Evolutionary conservation across 2,329 filamentous ascomycete genomes (phyloP).

Genomic region (Diaporthe aspalathi): DNA sequence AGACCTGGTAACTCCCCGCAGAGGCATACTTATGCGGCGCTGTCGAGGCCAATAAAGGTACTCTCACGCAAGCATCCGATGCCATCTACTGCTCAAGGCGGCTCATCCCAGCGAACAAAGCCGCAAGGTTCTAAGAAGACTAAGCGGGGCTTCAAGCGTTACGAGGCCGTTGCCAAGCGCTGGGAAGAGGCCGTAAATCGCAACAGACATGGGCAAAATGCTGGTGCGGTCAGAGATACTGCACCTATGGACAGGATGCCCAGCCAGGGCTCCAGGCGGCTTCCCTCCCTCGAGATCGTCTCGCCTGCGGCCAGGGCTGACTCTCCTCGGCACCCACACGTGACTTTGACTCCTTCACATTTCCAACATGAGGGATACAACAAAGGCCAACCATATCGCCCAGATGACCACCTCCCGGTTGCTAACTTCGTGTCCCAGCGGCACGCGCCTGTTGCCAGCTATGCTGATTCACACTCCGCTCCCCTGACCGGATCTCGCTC

Average conservation of each 20-base stretch:
- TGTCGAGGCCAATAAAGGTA: background rate
- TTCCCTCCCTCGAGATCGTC: conserved; percentile 33
- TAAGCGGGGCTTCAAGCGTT: conserved; percentile 60
- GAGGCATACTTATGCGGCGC: background rate
- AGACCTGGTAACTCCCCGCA: background rate
- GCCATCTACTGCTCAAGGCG: conserved; percentile 6
- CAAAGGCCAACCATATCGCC: conserved; percentile 1
- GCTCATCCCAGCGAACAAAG: conserved; percentile 40
- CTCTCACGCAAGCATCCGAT: background rate
- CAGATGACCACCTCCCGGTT: conserved; percentile 17
- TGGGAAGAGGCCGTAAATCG: conserved; percentile 50
- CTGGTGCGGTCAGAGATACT: conserved; percentile 16
- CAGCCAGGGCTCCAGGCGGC: conserved; percentile 38
- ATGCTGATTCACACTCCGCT: background rate
- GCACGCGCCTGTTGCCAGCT: conserved; percentile 11
- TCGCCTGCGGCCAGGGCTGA: conserved; percentile 34
- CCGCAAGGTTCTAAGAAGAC: conserved; percentile 49
- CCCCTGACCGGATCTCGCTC: conserved; percentile 6
- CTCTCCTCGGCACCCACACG: conserved; percentile 32
- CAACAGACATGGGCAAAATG: conserved; percentile 43
- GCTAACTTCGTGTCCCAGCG: conserved; percentile 26
- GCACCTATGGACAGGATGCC: conserved; percentile 37
- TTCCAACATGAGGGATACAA: conserved; percentile 17
- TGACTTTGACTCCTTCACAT: conserved; percentile 37
- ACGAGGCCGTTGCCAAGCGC: conserved; percentile 50